Base-by-base conservation (phyloP, 805 yeast genomes). In the Candida patagonica region DNA sequence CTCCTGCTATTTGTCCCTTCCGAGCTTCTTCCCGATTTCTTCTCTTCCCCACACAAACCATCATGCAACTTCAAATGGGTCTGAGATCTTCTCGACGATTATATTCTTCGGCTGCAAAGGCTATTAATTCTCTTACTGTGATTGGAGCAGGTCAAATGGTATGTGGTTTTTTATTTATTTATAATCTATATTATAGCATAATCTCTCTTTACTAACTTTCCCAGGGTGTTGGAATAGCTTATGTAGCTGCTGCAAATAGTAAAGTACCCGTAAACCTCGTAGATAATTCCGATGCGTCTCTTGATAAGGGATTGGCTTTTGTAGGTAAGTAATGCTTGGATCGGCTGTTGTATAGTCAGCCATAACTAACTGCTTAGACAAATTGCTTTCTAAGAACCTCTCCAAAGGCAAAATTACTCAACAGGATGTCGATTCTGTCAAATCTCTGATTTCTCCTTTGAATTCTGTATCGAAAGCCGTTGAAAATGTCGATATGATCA, bases 141-240 rank as follows among this genome's bases (percentile, higher is more conserved):
- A 53, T 65, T 30, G 70, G 70, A 20, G 63, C 68, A 2, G 70
- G 70, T 41, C 70, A 66, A 46, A 65, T 65, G 70, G 63, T 56
- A 41, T 33, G 51, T 40, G 21, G 10, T 6, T 16, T 29, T 16
- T 8, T 6, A 6, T 15, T n/a, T n/a, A n/a, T 26, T 26, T 24
- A 8, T 8, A 12, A 8, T 26, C 13, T 26, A 12, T 15, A 26
- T 15, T 5, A 19, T 5, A 15, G 26, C 16, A 24, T 6, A 40
- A 24, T 5, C 19, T 9, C 3, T 12, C 5, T 24, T 32, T 8
- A 39, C 45, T 22, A 31, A 35, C 25, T 9, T 23, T n/a, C n/a
- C n/a, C 9, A 56, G 61, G 68, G 70, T 22, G 58, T 61, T 0
- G 70, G 70, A 10, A 65, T 65, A 32, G 70, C 70, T 26, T 55